Conservation (phyloP, 352 stramenopile genomes). For the Phytophthora melonis region DNA sequence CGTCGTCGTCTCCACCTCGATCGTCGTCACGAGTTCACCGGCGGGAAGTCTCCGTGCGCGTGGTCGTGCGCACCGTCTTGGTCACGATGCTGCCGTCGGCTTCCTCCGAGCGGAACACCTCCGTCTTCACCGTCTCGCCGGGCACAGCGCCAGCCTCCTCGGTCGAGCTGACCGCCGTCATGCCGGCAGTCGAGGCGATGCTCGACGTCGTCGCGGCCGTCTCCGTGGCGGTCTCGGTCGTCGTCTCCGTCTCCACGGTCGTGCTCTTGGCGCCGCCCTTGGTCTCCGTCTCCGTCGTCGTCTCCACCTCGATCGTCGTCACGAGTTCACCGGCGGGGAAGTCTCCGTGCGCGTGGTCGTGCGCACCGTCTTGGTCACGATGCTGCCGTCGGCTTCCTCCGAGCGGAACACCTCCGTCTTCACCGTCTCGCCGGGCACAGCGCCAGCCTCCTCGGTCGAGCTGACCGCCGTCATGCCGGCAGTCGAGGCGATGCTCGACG, state of each 20-base stretch:
- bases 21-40: slow-evolving; percentile 6
- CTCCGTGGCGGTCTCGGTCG: neutral
- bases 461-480: slow-evolving; percentile 1
- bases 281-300: too few relatives aligned
- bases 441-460: neutral
- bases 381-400: slow-evolving; percentile 3
- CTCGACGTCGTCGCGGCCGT: neutral
- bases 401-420: slow-evolving; percentile 5
- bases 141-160: neutral
- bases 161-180: slow-evolving; percentile 1
- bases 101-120: slow-evolving; percentile 8
- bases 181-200: neutral
- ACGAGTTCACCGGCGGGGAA: neutral
- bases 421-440: neutral
- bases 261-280: too few relatives aligned
- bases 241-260: neutral
- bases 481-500: slow-evolving; percentile 1
- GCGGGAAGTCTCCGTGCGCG: slow-evolving; percentile 4
- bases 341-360: slow-evolving; percentile 4
- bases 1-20: slow-evolving; percentile 14
- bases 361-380: slow-evolving; percentile 5
- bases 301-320: too few relatives aligned
- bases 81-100: slow-evolving; percentile 6
- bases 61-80: slow-evolving; percentile 15
- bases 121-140: slow-evolving; percentile 5